phyloP scores from a whole-genome alignment of 306 rosid genomes.

The Sechiopsis laciniata region DNA sequence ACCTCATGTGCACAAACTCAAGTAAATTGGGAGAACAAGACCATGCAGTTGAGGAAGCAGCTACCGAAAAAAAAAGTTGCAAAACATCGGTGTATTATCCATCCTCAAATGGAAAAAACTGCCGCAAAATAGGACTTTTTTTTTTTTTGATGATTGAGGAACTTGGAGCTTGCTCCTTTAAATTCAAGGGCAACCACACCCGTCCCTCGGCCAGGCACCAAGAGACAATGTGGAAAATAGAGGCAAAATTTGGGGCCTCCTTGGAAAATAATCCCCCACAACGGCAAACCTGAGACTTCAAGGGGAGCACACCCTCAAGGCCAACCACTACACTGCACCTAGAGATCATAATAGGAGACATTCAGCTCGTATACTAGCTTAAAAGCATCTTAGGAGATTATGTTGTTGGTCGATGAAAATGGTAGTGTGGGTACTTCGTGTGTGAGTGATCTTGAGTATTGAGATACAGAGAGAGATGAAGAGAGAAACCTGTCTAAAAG shows the following conservation, averaged over 20 bases:
- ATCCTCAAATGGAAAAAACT: background rate
- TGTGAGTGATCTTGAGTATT: background rate
- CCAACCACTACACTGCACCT: too few species aligned
- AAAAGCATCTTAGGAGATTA: background rate
- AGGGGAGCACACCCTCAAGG: too few species aligned
- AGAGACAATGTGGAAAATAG: too few species aligned
- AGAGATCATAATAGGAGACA: too few species aligned
- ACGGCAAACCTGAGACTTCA: too few species aligned
- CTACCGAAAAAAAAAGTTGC: background rate
- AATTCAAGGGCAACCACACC: too few species aligned
- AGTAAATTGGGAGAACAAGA: background rate
- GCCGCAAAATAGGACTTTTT: too few species aligned
- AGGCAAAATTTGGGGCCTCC: too few species aligned
- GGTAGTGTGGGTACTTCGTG: background rate
- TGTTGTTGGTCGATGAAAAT: background rate
- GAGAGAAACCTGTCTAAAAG: constrained; percentile 55
- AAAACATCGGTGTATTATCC: background rate
- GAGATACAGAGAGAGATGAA: background rate
- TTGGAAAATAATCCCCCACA: too few species aligned
- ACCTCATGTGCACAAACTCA: constrained; percentile 11
- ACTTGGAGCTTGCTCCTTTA: too few species aligned
- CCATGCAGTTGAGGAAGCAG: background rate
- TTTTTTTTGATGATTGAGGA: too few species aligned
- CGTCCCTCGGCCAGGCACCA: too few species aligned
- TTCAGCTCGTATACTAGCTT: background rate